Evolutionary conservation across 2,329 filamentous ascomycete genomes (phyloP), one percentile per base, ranked within the genome.

Genomic region (Helicocarpus griseus): DNA sequence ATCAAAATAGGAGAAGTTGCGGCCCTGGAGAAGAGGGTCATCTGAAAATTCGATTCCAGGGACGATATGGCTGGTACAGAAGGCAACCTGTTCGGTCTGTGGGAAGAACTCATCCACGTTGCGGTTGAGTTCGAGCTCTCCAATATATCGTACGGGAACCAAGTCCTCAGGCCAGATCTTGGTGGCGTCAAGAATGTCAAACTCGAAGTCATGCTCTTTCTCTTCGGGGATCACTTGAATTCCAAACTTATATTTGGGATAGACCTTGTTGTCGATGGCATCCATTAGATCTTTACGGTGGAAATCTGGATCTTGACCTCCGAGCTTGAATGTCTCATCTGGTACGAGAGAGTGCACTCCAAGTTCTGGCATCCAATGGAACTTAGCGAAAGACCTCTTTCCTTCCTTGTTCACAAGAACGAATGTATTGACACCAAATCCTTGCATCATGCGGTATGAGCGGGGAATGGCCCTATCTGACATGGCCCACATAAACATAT

Each of bases 111-210:
- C 87, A 56, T 91, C 86, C 1, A 86, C 75, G 54, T 88, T 91
- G 50, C 79, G 78, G 73, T 93, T 90, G 5, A 94, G 77, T 63
- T 90, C 83, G 1, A 94, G 65, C 66, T 90, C 80, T 36, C 87
- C 88, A 51, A 94, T 86, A 62, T 88, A 87, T 6, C 84, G 78
- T 19, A 91, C 76, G 0, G 87, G 87, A 0, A 89, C 73, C 0
- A 82, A 69, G 11, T 91, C 85, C 63, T 93, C 86, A 0, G 87
- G 88, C 87, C 87, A 93, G 24, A 91, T 68, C 71, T 94, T 93
- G 35, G 88, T 94, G 0, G 87, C 83, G 58, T 94, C 88, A 1
- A 94, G 78, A 28, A 91, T 84, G 60, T 93, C 88, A 54, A 93
- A 91, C 5, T 91, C 87, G 54, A 91, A 94, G 14, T 87, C 80